These are phyloP conservation scores for Colletotrichum eleusines DNA, from an alignment of 2,329 filamentous ascomycete species.

Conservation along the genomic window DNA sequence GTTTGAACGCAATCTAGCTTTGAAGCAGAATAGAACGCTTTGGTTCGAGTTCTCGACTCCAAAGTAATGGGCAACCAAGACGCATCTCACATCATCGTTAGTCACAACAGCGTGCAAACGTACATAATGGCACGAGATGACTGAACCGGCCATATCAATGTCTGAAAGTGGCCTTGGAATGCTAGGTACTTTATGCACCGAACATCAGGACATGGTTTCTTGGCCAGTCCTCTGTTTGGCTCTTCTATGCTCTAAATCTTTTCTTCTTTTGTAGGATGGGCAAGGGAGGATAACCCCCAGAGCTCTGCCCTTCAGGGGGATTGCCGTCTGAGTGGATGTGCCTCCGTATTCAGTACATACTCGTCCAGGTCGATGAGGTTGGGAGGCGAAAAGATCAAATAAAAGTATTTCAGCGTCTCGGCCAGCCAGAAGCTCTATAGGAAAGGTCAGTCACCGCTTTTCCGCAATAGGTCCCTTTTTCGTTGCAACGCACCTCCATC, in stretches of 20 bases:
- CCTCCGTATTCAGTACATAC: conserved; percentile 71
- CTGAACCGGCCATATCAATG: no score
- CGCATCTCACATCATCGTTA: not conserved
- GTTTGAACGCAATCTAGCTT: not conserved
- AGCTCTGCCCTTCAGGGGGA: not conserved
- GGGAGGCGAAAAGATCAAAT: conserved; percentile 75
- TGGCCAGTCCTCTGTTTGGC: not conserved
- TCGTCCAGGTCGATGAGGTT: conserved; percentile 74
- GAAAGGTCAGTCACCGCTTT: not conserved
- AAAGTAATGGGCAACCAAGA: no score
- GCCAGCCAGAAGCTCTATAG: conserved; percentile 77
- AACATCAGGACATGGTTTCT: not conserved
- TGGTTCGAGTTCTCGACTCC: not conserved
- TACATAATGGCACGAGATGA: no score
- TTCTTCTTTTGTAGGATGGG: not conserved
- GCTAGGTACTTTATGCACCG: no score
- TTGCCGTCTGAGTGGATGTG: conserved; percentile 56
- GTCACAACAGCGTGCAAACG: no score
- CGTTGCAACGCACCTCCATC: conserved; percentile 49
- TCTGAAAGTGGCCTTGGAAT: not conserved
- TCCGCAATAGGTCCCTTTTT: not conserved
- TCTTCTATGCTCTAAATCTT: not conserved
- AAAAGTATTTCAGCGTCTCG: conserved; percentile 83
- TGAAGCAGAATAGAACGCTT: no score
- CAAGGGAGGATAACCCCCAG: no score